Conservation (phyloP, 2,329 filamentous ascomycete genomes). For the Epichloe gansuensis region DNA sequence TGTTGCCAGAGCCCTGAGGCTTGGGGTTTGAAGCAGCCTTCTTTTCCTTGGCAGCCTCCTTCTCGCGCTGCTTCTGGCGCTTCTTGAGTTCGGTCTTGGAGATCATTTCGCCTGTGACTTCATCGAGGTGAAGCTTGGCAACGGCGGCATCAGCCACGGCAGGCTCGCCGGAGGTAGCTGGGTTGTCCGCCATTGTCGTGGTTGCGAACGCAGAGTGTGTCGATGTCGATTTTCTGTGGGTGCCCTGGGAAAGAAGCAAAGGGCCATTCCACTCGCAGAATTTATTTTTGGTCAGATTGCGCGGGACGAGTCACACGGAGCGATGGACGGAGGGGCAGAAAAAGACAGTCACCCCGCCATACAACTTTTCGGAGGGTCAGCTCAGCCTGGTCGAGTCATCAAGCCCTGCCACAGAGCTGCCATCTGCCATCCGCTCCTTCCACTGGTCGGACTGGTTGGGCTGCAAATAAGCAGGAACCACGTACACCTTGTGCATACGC, state of each 20-base stretch:
- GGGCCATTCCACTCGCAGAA: background rate
- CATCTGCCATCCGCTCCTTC: too few species aligned
- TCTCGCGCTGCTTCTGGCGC: conserved; percentile 80
- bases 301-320: conserved; percentile 1
- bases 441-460: too few species aligned
- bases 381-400: too few species aligned
- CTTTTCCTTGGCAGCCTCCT: conserved; percentile 78
- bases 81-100: conserved; percentile 91
- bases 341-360: conserved; percentile 3
- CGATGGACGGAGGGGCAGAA: conserved; percentile 4
- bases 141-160: conserved; percentile 38
- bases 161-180: conserved; percentile 19
- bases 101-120: conserved; percentile 78
- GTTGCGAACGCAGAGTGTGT: background rate
- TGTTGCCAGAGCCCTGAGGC: conserved; percentile 38
- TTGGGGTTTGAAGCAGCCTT: conserved; percentile 64
- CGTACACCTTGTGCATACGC: too few species aligned
- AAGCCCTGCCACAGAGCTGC: too few species aligned
- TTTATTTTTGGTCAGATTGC: background rate
- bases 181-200: conserved; percentile 20
- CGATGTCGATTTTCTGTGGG: background rate
- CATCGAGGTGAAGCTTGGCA: conserved; percentile 72
- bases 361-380: background rate
- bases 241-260: background rate
- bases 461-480: too few species aligned